phyloP scores from a whole-genome alignment of 306 rosid species.

The Vigna trinervia region DNA sequence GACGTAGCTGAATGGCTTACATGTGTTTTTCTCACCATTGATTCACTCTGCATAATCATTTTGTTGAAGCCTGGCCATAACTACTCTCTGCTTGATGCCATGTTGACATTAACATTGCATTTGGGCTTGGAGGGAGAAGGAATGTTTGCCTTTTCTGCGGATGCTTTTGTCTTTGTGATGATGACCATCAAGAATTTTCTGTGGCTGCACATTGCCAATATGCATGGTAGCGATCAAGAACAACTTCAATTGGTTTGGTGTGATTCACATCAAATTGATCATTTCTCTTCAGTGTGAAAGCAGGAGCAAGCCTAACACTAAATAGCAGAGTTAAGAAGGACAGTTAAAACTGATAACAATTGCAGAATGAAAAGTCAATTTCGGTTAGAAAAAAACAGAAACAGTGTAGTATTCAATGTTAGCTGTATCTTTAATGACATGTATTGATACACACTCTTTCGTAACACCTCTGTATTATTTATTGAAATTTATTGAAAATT shows the following conservation, averaged over 20 bases:
- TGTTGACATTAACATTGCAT: slow-evolving; percentile 35
- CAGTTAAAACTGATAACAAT: neutral
- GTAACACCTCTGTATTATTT: neutral
- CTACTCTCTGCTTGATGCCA: slow-evolving; percentile 43
- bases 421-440: neutral
- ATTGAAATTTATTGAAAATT: neutral
- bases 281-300: neutral
- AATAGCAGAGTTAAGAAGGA: too few species aligned
- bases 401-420: neutral
- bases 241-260: slow-evolving; percentile 17
- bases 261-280: neutral
- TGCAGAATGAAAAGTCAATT: neutral
- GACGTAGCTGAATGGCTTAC: neutral
- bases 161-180: slow-evolving; percentile 10
- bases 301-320: neutral
- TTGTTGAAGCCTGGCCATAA: slow-evolving; percentile 44
- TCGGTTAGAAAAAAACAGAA: neutral
- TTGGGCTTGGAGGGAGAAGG: slow-evolving; percentile 28
- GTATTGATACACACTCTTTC: neutral
- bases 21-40: slow-evolving; percentile 24
- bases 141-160: slow-evolving; percentile 6
- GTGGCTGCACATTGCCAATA: slow-evolving; percentile 33
- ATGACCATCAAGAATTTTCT: slow-evolving; percentile 40
- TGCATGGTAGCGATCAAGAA: neutral
- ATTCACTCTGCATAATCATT: slow-evolving; percentile 29